Conservation (phyloP, 768 basidiomycete genomes). For the Tulasnella sp. region DNA sequence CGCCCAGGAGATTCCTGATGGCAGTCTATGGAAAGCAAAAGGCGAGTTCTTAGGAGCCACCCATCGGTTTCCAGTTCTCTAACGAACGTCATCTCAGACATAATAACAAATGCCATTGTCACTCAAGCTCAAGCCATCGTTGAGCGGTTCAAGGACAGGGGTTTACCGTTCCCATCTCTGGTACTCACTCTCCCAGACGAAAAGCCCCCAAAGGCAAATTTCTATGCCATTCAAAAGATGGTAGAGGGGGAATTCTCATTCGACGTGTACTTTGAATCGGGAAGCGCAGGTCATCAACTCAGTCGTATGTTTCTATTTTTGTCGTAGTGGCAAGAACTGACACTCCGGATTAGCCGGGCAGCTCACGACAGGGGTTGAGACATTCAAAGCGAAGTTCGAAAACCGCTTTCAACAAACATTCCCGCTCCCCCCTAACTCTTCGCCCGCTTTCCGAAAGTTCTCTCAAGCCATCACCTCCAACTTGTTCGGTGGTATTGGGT, state of each 20-base stretch:
- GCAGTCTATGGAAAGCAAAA: constrained; percentile 75
- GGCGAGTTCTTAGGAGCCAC: constrained; percentile 31
- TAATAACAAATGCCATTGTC: too few species aligned
- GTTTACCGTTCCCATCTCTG: constrained; percentile 66
- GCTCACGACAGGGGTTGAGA: constrained; percentile 57
- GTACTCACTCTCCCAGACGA: constrained; percentile 67
- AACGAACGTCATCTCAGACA: background rate
- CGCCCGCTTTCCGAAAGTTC: constrained; percentile 47
- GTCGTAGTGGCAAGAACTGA: constrained; percentile 8
- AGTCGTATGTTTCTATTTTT: constrained; percentile 36
- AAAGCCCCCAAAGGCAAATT: constrained; percentile 54
- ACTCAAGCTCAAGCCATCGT: too few species aligned
- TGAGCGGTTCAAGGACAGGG: constrained; percentile 6
- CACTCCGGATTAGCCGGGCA: constrained; percentile 32
- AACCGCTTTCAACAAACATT: constrained; percentile 57
- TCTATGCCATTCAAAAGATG: constrained; percentile 77
- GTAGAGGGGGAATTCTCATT: constrained; percentile 80
- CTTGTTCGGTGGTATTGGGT: constrained; percentile 84
- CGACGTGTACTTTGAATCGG: constrained; percentile 79
- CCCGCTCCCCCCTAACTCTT: constrained; percentile 47
- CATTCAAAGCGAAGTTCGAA: constrained; percentile 47
- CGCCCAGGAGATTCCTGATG: constrained; percentile 47
- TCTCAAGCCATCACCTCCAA: constrained; percentile 86
- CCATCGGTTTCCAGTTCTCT: background rate
- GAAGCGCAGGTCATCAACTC: constrained; percentile 49